phyloP scores from a whole-genome alignment of 768 basidiomycete genomes.

The Mycena maculata region DNA sequence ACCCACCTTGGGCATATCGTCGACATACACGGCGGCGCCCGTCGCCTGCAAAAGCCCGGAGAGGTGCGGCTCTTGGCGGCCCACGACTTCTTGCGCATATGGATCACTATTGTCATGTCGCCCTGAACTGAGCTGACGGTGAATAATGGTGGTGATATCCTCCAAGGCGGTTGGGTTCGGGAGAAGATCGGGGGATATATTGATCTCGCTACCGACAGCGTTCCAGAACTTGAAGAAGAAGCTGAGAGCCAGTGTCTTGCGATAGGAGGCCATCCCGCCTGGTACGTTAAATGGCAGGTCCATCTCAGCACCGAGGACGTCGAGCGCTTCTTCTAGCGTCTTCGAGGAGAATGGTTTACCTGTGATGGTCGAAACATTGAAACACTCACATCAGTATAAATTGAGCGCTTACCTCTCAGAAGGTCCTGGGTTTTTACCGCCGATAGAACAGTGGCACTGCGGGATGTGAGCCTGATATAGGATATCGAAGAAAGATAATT shows the following conservation, averaged over 20 bases:
- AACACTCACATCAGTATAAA: neutral
- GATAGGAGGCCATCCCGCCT: conserved; percentile 36
- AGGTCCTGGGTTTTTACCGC: conserved; percentile 27
- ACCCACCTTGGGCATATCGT: conserved; percentile 35
- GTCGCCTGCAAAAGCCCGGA: conserved; percentile 36
- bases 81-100: conserved; percentile 36
- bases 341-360: conserved; percentile 30
- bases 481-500: neutral
- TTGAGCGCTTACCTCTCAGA: conserved; percentile 21
- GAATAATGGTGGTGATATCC: conserved; percentile 30
- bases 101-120: conserved; percentile 34
- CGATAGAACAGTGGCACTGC: conserved; percentile 29
- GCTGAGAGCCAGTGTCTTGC: conserved; percentile 38
- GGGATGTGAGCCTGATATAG: neutral
- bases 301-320: conserved; percentile 30
- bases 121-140: conserved; percentile 30
- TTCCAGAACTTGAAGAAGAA: conserved; percentile 39
- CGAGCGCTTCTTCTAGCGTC: conserved; percentile 33
- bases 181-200: conserved; percentile 23
- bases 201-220: conserved; percentile 30
- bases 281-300: conserved; percentile 37
- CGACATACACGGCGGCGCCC: conserved; percentile 34
- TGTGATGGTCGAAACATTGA: neutral
- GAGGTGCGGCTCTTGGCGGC: conserved; percentile 33
- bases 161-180: conserved; percentile 20